Percentiles rank a stretch among this genome's conserved stretches.
These are phyloP conservation scores for Pythium inflatum DNA, from an alignment of 352 stramenopile genomes.

Conservation along the genomic window DNA sequence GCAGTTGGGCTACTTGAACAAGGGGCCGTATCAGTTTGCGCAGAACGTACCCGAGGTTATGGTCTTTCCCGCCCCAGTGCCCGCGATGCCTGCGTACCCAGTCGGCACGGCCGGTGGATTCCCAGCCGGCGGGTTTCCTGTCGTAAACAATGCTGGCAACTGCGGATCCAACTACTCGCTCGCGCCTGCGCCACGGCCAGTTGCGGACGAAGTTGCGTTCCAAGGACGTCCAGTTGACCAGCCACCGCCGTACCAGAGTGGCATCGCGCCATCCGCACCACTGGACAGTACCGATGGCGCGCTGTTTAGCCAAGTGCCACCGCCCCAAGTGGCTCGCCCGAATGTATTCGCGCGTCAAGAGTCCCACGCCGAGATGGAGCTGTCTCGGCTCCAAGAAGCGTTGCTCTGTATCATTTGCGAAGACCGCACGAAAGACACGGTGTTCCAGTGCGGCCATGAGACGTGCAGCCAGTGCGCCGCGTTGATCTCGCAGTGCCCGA, in stretches of 20 bases:
- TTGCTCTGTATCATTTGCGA: slow-evolving; percentile 79
- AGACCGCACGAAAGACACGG: slow-evolving; percentile 74
- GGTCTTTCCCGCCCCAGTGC: slow-evolving; percentile 46
- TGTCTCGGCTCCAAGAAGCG: slow-evolving; percentile 64
- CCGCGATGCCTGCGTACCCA: slow-evolving; percentile 9
- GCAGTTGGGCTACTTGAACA: slow-evolving; percentile 62
- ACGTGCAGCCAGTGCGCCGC: slow-evolving; percentile 64
- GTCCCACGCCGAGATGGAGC: slow-evolving; percentile 60
- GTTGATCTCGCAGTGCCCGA: slow-evolving; percentile 66
- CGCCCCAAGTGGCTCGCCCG: slow-evolving; percentile 5
- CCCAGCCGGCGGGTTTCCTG: background rate
- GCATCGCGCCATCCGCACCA: slow-evolving; percentile 13
- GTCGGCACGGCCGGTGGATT: background rate
- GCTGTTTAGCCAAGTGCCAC: background rate
- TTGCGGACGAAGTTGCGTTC: slow-evolving; percentile 4
- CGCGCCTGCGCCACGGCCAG: slow-evolving; percentile 6
- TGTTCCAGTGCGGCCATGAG: slow-evolving; percentile 87
- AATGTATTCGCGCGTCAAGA: slow-evolving; percentile 22
- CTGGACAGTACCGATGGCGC: slow-evolving; percentile 2
- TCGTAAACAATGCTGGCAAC: background rate
- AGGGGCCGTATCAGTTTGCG: slow-evolving; percentile 48
- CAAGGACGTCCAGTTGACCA: background rate
- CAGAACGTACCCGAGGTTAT: slow-evolving; percentile 65
- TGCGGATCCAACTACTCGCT: slow-evolving; percentile 36
- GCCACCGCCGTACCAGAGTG: background rate